Conservation (phyloP, 2,329 filamentous ascomycete species). For the Hymenoscyphus repandus region DNA sequence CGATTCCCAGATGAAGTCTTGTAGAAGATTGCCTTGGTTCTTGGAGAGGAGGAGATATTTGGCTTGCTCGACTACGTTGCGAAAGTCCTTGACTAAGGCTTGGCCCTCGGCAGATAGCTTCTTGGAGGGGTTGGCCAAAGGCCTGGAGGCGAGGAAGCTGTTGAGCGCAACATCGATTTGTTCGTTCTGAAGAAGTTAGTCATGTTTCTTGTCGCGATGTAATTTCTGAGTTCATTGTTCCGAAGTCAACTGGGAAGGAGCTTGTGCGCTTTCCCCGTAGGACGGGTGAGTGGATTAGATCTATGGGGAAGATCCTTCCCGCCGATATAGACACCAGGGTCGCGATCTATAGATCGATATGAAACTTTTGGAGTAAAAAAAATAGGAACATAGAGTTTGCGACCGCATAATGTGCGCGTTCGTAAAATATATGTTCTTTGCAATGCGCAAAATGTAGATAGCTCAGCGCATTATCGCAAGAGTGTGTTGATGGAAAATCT, state of each 20-base stretch:
- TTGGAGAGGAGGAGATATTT: slow-evolving; percentile 85
- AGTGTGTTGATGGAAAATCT: neutral
- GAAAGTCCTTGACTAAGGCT: slow-evolving; percentile 70
- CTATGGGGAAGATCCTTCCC: too few relatives aligned
- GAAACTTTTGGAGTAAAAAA: too few relatives aligned
- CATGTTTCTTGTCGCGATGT: neutral
- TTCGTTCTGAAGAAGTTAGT: slow-evolving; percentile 41
- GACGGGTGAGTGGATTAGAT: neutral
- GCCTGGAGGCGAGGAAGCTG: slow-evolving; percentile 70
- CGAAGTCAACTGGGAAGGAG: neutral
- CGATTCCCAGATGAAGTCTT: slow-evolving; percentile 96
- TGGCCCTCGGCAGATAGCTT: slow-evolving; percentile 81
- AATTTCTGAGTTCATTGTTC: neutral
- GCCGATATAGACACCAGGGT: too few relatives aligned
- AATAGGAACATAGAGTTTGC: too few relatives aligned
- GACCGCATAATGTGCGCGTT: too few relatives aligned
- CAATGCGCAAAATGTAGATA: neutral
- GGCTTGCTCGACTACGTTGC: slow-evolving; percentile 74
- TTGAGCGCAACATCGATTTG: slow-evolving; percentile 91
- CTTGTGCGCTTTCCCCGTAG: neutral
- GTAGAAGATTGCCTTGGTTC: slow-evolving; percentile 89
- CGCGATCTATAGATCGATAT: too few relatives aligned
- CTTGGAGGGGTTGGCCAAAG: slow-evolving; percentile 63
- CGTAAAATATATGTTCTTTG: too few relatives aligned
- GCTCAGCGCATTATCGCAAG: too few relatives aligned